Evolutionary conservation across 2,329 filamentous ascomycete genomes (phyloP), one percentile per base, ranked within the genome.

Genomic region (Claviceps sp.): DNA sequence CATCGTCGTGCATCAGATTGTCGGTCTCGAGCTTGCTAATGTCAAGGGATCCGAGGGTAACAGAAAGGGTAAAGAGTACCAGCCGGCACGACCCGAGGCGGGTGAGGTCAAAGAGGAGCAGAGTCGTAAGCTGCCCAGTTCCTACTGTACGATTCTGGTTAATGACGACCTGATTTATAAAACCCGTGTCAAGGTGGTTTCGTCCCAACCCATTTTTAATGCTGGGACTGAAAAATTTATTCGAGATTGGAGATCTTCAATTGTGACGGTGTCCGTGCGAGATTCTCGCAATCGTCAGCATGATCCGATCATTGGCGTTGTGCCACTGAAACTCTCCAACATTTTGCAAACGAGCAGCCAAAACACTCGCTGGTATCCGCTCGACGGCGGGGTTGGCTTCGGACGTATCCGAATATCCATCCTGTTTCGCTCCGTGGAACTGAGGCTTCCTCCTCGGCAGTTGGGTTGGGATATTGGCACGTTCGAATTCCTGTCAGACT

Each of bases 401-500:
- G 93, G 93, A 41, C 85, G 91, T 7, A 78, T 95, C 54, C 84
- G 90, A 42, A 85, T 98, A 58, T 95, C 89, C 0, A 69, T 97
- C 3, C 76, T 97, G 3, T 95, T 96, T 78, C 84, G 91, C 30
- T 90, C 87, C 30, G 80, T 96, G 44, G 90, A 95, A 65, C 85
- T 91, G 50, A 82, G 82, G 46, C 74, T 97, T 1, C 90, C 90
- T n/a, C 86, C 86, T 0, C 72, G 82, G 42, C 85, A 95, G 67
- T 77, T 96, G 4, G 89, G 91, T 9, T 97, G 91, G 87, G 89
- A 96, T 55, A 87, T 97, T 44, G 93, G 93, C 38, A 95, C 91
- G 0, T 95, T 97, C 62, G 85, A 95, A 62, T 94, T 97, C 63
- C 70, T 78, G 0, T 88, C 84, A 0, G 76, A 88, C 48, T 76